A percentile compares a stretch with the other conserved stretches of the same genome.
Evolutionary conservation across 2,329 filamentous ascomycete genomes (phyloP).

Genomic region (Phialophora verrucosa): DNA sequence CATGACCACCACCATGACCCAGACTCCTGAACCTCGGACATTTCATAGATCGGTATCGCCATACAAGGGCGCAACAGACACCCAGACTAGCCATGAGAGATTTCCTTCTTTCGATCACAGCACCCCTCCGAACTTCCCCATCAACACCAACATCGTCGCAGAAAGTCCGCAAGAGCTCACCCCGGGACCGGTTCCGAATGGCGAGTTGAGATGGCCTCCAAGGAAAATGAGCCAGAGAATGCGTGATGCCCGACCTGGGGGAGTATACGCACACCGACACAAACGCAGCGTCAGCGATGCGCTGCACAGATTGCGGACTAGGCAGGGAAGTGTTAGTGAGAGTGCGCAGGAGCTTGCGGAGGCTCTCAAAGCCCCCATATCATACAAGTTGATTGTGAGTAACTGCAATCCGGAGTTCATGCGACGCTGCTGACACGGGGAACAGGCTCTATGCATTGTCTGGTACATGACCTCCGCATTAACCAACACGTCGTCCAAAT

Average conservation of each 20-base stretch:
- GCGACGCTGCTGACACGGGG: conserved; percentile 32
- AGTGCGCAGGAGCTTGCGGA: conserved; percentile 94
- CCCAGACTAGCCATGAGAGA: conserved; percentile 47
- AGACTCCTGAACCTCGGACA: conserved; percentile 36
- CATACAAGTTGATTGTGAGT: conserved; percentile 82
- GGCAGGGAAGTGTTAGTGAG: conserved; percentile 84
- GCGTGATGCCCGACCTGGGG: conserved; percentile 28
- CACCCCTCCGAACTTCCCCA: conserved; percentile 38
- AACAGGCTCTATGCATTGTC: conserved; percentile 78
- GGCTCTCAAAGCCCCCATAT: conserved; percentile 87
- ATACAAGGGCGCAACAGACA: conserved; percentile 35
- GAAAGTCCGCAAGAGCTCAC: conserved; percentile 40
- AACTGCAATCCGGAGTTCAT: background rate
- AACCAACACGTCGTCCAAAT: conserved; percentile 97
- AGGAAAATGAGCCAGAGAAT: conserved; percentile 57
- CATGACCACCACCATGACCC: conserved; percentile 40
- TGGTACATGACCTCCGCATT: conserved; percentile 97
- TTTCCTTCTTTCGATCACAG: conserved; percentile 49
- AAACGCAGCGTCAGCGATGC: conserved; percentile 91
- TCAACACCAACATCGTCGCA: conserved; percentile 32
- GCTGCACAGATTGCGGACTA: conserved; percentile 78
- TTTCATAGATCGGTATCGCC: conserved; percentile 38
- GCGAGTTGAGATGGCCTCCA: conserved; percentile 65
- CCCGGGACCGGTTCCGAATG: conserved; percentile 41
- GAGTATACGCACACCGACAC: conserved; percentile 61